Evolutionary conservation across 1,284 basidiomycete genomes (phyloP).

Genomic region (Takashimella koratensis): DNA sequence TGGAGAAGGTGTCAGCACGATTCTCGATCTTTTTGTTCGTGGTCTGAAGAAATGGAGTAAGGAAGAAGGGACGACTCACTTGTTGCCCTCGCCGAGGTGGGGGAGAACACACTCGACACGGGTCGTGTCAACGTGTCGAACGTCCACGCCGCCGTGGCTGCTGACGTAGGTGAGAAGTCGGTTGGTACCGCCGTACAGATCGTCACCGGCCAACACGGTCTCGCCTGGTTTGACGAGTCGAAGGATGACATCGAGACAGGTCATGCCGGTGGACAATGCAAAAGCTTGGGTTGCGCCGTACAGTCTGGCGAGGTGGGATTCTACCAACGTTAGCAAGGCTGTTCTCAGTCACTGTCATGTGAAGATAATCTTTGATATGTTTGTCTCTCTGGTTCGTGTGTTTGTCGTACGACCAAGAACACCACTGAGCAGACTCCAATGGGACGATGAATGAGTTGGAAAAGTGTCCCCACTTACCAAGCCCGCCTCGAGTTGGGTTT

Average conservation of each 20-base stretch:
- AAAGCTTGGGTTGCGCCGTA: slow-evolving; percentile 85
- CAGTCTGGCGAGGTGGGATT: slow-evolving; percentile 92
- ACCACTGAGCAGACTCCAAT: too few species aligned
- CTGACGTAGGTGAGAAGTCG: slow-evolving; percentile 88
- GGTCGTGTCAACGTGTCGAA: slow-evolving; percentile 94
- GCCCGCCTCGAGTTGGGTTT: slow-evolving; percentile 92
- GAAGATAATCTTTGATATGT: slow-evolving; percentile 1
- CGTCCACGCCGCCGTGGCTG: slow-evolving; percentile 79
- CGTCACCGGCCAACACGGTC: slow-evolving; percentile 93
- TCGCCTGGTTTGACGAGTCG: slow-evolving; percentile 90
- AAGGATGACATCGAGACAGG: slow-evolving; percentile 91
- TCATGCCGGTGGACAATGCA: slow-evolving; percentile 95
- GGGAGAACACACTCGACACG: slow-evolving; percentile 55
- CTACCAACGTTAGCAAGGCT: too few species aligned
- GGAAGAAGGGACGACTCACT: too few species aligned
- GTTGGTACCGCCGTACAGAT: slow-evolving; percentile 97
- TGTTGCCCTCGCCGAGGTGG: slow-evolving; percentile 63
- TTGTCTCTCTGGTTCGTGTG: too few species aligned
- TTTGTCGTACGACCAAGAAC: too few species aligned
- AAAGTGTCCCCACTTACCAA: too few species aligned
- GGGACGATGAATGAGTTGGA: too few species aligned
- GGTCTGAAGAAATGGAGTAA: too few species aligned
- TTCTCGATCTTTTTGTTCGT: too few species aligned
- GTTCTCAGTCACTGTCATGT: too few species aligned
- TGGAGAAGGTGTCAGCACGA: slow-evolving; percentile 15